Base-by-base conservation (phyloP, 2,329 filamentous ascomycete genomes). In the Colletotrichum scovillei region DNA sequence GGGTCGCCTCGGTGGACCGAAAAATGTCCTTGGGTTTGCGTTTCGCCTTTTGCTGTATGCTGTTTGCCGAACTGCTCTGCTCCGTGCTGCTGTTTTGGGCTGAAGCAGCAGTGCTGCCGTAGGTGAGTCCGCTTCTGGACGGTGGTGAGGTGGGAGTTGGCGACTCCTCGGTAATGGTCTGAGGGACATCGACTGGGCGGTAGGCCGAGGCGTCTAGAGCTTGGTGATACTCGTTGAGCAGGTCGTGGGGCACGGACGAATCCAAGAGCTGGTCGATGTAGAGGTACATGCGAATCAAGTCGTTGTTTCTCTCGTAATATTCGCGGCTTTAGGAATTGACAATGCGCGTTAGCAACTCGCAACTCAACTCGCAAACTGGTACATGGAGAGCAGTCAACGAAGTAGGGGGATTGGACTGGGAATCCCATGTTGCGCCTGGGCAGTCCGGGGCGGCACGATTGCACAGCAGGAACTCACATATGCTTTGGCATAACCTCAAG, bases 191-290 rank as follows among this genome's bases (percentile, higher is more conserved):
- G 71, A 90, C 79, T 62, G 86, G 84, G 60, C 86, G 86, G 75
- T 90, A 87, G 28, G 87, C 87, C 52, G 86, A 88, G 24, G 86
- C 86, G 56, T 89, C 86, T 63, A 91, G 85, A 75, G 92, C 86
- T 75, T 92, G 81, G 46, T 83, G 92, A 82, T 98, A 98, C 82
- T 98, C 95, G 79, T 97, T 95, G 71, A 98, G 91, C 57, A 98
- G 87, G 78, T 96, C 92, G 79, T 97, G 95, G 2, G 95, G 95
- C n/a, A 98, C 90, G 35, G 94, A 95, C 9, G 95, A 98, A 83
- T 98, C 95, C 74, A 98, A 88, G 69, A 98, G 87, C 65, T 93
- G 91, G 83, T 98, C 96, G 78, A 98, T 98, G 81, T 97, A 98
- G 75, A 97, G 88, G 81, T 98, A 98, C 81, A 97, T 93, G 81